Conservation (phyloP, 768 basidiomycete species). For the Hygrocybe punicea region DNA sequence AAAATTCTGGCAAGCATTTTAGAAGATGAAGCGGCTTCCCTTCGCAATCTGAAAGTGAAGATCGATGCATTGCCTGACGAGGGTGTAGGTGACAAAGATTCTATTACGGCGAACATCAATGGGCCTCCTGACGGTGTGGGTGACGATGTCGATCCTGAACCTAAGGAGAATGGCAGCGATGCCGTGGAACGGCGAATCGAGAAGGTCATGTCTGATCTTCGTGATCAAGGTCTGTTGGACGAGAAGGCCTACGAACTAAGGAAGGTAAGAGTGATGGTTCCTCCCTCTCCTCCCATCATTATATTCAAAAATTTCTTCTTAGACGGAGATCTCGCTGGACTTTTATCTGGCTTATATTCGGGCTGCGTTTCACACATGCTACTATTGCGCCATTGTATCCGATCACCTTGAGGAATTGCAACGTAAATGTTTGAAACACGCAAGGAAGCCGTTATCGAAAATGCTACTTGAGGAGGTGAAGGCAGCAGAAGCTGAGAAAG, state of each 20-base stretch:
- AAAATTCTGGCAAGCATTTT: conserved; percentile 68
- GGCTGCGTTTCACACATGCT: conserved; percentile 90
- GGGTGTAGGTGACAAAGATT: conserved; percentile 32
- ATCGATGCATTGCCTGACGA: conserved; percentile 23
- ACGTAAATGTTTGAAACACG: conserved; percentile 90
- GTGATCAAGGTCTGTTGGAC: conserved; percentile 59
- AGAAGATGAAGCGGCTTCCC: conserved; percentile 61
- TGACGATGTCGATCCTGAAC: conserved; percentile 53
- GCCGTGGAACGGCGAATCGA: conserved; percentile 82
- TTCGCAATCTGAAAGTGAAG: conserved; percentile 46
- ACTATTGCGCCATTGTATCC: conserved; percentile 92
- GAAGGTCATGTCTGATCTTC: conserved; percentile 67
- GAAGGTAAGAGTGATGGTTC: conserved; percentile 51
- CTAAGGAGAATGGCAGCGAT: conserved; percentile 63
- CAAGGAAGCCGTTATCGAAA: conserved; percentile 71
- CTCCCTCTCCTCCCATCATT: conserved; percentile 7
- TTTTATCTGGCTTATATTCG: conserved; percentile 92
- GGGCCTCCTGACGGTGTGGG: conserved; percentile 33
- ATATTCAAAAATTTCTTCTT: too few relatives aligned
- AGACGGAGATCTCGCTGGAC: conserved; percentile 84
- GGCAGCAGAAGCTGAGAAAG: conserved; percentile 51
- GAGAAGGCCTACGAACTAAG: conserved; percentile 64
- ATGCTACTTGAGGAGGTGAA: conserved; percentile 58
- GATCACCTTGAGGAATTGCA: conserved; percentile 95
- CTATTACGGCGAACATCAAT: conserved; percentile 26